Conservation (phyloP, 345 rosid species). For the Rhodamnia rubescens region DNA sequence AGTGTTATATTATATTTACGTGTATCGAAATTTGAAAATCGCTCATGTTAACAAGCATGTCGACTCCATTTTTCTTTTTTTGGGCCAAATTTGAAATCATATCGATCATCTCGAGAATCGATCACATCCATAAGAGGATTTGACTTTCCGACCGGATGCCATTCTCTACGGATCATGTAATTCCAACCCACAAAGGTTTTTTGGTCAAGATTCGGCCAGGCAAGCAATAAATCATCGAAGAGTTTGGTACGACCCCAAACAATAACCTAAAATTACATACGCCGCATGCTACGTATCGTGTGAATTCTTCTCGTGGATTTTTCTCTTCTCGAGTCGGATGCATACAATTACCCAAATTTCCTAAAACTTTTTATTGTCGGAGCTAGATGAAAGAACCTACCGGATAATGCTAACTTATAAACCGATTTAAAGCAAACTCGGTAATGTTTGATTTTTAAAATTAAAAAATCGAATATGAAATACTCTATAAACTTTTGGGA, state of each 20-base stretch:
- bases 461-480: neutral
- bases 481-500: neutral
- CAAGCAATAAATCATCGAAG: rapidly evolving
- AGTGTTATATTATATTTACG: rapidly evolving
- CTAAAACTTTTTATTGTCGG: neutral
- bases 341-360: neutral
- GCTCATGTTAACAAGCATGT: neutral
- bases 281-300: no score
- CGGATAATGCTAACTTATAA: rapidly evolving
- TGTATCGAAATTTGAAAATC: rapidly evolving
- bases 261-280: neutral
- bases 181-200: rapidly evolving
- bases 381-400: neutral
- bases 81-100: neutral
- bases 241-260: rapidly evolving
- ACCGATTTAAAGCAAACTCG: neutral
- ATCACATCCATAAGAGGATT: rapidly evolving
- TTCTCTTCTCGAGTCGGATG: neutral
- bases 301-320: neutral
- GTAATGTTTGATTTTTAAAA: neutral
- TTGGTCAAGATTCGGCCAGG: rapidly evolving
- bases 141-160: rapidly evolving
- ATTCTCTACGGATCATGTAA: rapidly evolving
- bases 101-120: rapidly evolving
- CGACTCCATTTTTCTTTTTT: neutral